These are phyloP conservation scores for Cladophialophora psammophila DNA, from an alignment of 2,329 filamentous ascomycete genomes.

Conservation along the genomic window DNA sequence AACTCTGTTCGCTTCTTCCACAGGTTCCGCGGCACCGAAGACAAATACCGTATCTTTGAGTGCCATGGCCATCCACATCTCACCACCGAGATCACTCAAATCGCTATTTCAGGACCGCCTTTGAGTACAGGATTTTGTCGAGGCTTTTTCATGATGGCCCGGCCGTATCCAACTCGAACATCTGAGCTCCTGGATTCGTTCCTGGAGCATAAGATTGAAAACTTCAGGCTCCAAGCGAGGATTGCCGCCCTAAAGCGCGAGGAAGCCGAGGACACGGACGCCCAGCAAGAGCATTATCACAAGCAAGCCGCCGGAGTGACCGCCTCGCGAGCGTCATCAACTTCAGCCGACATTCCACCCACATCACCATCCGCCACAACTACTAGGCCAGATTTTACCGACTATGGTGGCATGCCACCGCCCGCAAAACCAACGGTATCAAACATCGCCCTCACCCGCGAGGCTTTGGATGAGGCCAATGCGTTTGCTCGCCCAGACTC, in stretches of 20 bases:
- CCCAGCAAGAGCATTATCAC: slow-evolving; percentile 56
- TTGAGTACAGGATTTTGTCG: slow-evolving; percentile 76
- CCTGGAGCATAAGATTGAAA: slow-evolving; percentile 95
- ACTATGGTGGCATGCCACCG: slow-evolving; percentile 66
- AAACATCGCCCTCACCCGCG: slow-evolving; percentile 75
- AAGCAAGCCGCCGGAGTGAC: slow-evolving; percentile 37
- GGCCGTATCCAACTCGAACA: slow-evolving; percentile 89
- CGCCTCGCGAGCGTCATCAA: slow-evolving; percentile 34
- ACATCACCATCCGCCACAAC: slow-evolving; percentile 29
- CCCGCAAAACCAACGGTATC: slow-evolving; percentile 68
- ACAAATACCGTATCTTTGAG: slow-evolving; percentile 80
- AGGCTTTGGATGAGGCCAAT: slow-evolving; percentile 78
- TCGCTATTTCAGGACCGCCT: slow-evolving; percentile 60
- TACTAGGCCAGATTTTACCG: slow-evolving; percentile 29
- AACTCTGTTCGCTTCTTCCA: slow-evolving; percentile 84
- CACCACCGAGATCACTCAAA: slow-evolving; percentile 64
- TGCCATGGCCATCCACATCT: slow-evolving; percentile 92
- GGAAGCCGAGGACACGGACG: slow-evolving; percentile 79
- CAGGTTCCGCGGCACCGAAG: slow-evolving; percentile 78
- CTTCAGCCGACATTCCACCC: slow-evolving; percentile 31
- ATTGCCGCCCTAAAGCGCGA: slow-evolving; percentile 86
- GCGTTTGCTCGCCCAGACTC: slow-evolving; percentile 74
- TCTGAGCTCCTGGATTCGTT: slow-evolving; percentile 87
- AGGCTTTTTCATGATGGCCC: slow-evolving; percentile 91
- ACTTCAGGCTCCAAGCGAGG: slow-evolving; percentile 81